Evolutionary conservation across 352 stramenopile genomes (phyloP), one percentile per base, ranked within the genome.

Genomic region (Phytophthora colocasiae): DNA sequence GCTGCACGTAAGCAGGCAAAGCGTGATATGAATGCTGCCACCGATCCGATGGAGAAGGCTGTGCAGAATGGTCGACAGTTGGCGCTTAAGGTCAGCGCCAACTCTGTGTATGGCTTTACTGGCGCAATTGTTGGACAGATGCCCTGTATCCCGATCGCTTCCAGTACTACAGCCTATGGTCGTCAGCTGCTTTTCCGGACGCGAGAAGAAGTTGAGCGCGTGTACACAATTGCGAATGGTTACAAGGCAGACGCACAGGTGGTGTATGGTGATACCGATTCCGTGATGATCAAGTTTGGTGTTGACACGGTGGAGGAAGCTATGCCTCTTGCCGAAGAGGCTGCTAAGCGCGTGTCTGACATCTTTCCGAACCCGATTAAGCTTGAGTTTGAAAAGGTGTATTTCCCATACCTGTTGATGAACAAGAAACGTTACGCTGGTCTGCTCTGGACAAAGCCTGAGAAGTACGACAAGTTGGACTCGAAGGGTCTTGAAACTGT

Each of bases 71-170:
- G 98, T 63, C 95, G 98, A 14, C 97, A 99, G 73, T 69, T 98
- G 14, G 92, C 94, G 4, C 80, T 99, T 14, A 99, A 99, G 71
- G 83, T 99, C 34, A 99, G 92, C 26, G 98, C 97, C 31, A 99
- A 99, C 85, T 99, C 96, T 15, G 98, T 99, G 22, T 99, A 99
- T 67, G 98, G 98, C n/a, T 99, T 99, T 74, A 99, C 98, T 1
- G 98, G 98, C 57, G 98, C 98, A 34, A 98, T 97, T 27, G 95
- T 99, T 2, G 98, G 98, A 1, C 97, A 99, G 68, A 78, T 99
- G 56, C 98, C 98, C 11, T 99, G 98, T 78, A 95, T 99, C 52
- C 92, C 96, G 1, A 99, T 99, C 69, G 98, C 97, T 12, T 98
- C 95, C n/a, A 98, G 96, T 59, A 95, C 98, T 7, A 99, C 98